Evolutionary conservation across 2,329 filamentous ascomycete species (phyloP), one percentile per base, ranked within the genome.

Genomic region (Sporothrix schenckii): DNA sequence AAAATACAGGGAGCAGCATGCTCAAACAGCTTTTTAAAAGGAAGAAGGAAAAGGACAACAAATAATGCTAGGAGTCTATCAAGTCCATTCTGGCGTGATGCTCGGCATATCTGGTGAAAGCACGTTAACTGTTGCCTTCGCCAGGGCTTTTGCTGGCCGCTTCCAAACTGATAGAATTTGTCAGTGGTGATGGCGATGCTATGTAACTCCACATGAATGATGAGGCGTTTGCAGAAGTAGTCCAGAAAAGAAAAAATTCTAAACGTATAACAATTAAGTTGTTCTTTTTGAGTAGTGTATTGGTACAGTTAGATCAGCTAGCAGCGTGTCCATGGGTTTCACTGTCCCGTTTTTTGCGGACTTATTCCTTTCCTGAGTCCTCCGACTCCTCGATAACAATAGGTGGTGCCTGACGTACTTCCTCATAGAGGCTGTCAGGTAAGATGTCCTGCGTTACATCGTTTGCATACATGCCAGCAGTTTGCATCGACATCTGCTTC

Each of bases 1-100:
- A 6, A 39, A 65, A 39, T 30, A 67, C 60, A n/a, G 63, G 69
- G 13, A 47, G 58, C 53, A 87, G 83, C 75, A 86, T 88, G 85
- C 81, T 89, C 73, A 88, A 87, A 80, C 79, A 82, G 2, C 73
- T 88, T 70, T 88, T 89, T 76, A 86, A 85, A 80, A 84, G 81
- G 79, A 87, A 85, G 79, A 85, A 85, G 77, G 80, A 83, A 27
- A 81, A 78, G 75, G 82, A 82, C 50, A 80, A 80, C 69, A 78
- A 78, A 63, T 76, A 77, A 47, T 27, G 60, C 13, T n/a, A 44
- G 1, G 34, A 52, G 2, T 16, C 19, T 6, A 7, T 39, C 0
- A 21, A 58, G 24, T 67, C 69, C 9, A 69, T 5, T 68, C 2
- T 21, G 68, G 50, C 34, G 27, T 27, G 69, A 63, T 67, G 5